phyloP scores from a whole-genome alignment of 2,329 filamentous ascomycete genomes.

The Botryotinia globosa region DNA sequence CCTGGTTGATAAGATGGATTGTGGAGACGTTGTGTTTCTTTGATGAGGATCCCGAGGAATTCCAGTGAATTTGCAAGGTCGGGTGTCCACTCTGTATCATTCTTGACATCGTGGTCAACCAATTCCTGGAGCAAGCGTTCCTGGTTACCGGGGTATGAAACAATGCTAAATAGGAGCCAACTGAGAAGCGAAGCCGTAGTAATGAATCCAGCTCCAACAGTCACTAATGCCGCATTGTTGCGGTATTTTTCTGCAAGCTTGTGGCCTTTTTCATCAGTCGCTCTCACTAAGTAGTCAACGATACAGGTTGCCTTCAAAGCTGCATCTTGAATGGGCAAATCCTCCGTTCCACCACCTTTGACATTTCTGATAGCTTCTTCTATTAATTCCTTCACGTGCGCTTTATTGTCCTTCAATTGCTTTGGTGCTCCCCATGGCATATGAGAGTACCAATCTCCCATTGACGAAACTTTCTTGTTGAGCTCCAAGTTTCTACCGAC shows the following conservation, averaged over 20 bases:
- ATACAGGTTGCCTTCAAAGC: constrained; percentile 39
- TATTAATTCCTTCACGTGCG: constrained; percentile 42
- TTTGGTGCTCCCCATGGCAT: constrained; percentile 47
- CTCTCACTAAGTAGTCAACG: constrained; percentile 40
- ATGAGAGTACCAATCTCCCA: constrained; percentile 45
- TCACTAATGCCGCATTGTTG: constrained; percentile 39
- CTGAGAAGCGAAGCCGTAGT: constrained; percentile 48
- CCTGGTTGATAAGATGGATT: constrained; percentile 48
- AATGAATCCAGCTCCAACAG: constrained; percentile 46
- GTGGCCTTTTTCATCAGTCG: constrained; percentile 44
- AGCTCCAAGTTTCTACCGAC: constrained; percentile 43
- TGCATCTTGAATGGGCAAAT: constrained; percentile 41
- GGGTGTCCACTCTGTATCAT: constrained; percentile 38
- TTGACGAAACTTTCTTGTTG: constrained; percentile 47
- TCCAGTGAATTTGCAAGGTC: constrained; percentile 40
- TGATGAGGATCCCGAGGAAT: constrained; percentile 45
- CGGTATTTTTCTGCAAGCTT: constrained; percentile 43
- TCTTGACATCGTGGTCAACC: constrained; percentile 40
- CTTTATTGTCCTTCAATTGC: constrained; percentile 26
- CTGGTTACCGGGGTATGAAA: constrained; percentile 45
- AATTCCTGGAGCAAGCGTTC: constrained; percentile 47
- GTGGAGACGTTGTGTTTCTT: constrained; percentile 46
- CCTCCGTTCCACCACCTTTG: constrained; percentile 37
- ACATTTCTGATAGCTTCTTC: constrained; percentile 39
- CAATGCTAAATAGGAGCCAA: constrained; percentile 46